Percentiles rank a stretch among this genome's conserved stretches.
Conservation (phyloP, 75 land plant genomes). For the Selaginella tamariscina region DNA sequence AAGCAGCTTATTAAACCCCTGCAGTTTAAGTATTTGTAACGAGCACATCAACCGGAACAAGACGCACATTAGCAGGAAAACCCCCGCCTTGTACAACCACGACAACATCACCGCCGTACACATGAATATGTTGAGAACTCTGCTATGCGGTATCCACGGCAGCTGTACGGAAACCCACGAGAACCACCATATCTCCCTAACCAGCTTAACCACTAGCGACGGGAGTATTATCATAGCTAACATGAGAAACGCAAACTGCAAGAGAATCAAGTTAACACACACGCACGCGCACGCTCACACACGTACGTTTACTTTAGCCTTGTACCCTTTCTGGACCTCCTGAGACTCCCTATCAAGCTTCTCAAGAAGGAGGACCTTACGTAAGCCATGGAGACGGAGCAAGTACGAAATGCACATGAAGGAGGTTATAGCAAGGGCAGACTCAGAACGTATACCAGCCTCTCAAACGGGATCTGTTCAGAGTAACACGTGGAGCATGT, state of each 20-base stretch:
- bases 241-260: slow-evolving; percentile 7
- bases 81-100: slow-evolving; percentile 56
- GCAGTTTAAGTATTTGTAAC: slow-evolving; percentile 57
- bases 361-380: not conserved
- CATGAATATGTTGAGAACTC: slow-evolving; percentile 22
- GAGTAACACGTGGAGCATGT: not conserved
- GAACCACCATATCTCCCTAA: slow-evolving; percentile 13
- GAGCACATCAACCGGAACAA: slow-evolving; percentile 62
- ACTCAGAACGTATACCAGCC: not conserved
- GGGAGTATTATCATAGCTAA: slow-evolving; percentile 1
- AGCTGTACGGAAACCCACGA: not conserved
- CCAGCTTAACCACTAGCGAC: not conserved
- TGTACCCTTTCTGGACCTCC: slow-evolving; percentile 2
- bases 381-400: not conserved
- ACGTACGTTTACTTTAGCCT: not conserved
- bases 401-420: not conserved
- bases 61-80: slow-evolving; percentile 62
- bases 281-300: too few relatives aligned
- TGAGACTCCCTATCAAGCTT: not conserved
- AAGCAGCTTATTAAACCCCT: slow-evolving; percentile 33
- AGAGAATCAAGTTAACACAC: not conserved
- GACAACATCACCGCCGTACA: slow-evolving; percentile 38
- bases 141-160: not conserved
- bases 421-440: not conserved
- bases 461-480: not conserved